Percentiles rank a stretch among this genome's conserved stretches.
phyloP scores from a whole-genome alignment of 1,284 basidiomycete species.

The Rhodotorula mucilaginosa region DNA sequence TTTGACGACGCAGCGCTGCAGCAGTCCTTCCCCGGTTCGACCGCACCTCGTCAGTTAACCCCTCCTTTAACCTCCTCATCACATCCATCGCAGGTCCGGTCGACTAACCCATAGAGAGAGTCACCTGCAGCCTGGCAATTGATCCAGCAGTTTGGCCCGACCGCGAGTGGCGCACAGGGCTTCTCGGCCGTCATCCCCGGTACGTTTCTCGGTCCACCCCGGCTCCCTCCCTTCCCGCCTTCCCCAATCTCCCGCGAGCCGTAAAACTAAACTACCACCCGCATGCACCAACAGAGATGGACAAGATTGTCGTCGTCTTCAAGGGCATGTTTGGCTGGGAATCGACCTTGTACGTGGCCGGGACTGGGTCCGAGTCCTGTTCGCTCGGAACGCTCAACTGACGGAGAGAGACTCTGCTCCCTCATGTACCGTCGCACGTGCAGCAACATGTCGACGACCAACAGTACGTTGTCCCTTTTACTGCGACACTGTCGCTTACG shows the following conservation, averaged over 20 bases:
- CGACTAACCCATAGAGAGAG: too few species aligned
- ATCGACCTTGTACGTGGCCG: conserved; percentile 23
- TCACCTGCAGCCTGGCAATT: conserved; percentile 34
- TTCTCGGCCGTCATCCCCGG: conserved; percentile 40
- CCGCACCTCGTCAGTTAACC: conserved; percentile 14
- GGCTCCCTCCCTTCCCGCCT: neutral
- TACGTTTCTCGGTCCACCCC: neutral
- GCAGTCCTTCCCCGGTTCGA: conserved; percentile 35
- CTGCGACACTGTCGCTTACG: neutral
- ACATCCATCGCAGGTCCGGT: too few species aligned
- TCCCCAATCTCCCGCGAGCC: neutral
- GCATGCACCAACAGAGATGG: conserved; percentile 35
- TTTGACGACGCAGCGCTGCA: conserved; percentile 28
- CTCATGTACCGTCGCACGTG: too few species aligned
- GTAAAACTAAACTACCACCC: neutral
- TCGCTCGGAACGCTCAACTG: neutral
- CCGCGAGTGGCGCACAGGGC: conserved; percentile 35
- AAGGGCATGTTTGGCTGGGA: conserved; percentile 35
- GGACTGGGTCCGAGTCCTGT: neutral
- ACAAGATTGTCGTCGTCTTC: conserved; percentile 43
- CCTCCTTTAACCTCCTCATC: too few species aligned
- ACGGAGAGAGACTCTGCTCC: neutral
- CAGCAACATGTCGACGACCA: conserved; percentile 8
- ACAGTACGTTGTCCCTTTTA: neutral
- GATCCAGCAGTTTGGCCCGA: conserved; percentile 39